Base-by-base conservation (phyloP, 2,329 filamentous ascomycete genomes). In the Pyrenochaeta sp. region DNA sequence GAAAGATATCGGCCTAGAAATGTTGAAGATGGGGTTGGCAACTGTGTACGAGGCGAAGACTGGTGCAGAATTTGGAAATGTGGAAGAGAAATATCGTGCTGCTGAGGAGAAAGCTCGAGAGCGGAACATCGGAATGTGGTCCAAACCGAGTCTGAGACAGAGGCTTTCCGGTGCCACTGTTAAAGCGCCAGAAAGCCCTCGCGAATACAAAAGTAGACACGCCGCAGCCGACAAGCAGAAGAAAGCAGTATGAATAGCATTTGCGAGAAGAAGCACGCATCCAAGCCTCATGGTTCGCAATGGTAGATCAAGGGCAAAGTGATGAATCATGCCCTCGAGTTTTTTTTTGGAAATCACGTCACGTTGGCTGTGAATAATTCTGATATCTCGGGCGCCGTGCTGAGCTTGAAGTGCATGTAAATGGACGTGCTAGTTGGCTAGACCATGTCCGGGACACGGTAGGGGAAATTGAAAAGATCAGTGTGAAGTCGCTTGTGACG, bases 11-110 rank as follows among this genome's bases (percentile, higher is more conserved):
- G 91, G 93, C 3, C 74, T 92, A 48, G 88, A 95, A 70, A 95
- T 99, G 92, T 74, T 99, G 50, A 89, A 85, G 73, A 80, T 76
- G 15, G 94, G 94, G 0, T 74, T 95, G 52, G 94, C 93, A 27
- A 96, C 90, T 2, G 87, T 94, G 3, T 99, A 97, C 68, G 94
- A 97, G 74, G 93, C 90, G 19, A 97, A 96, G 72, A 82, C 79
- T 4, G 94, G 93, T 3, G 87, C 84, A 14, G 94, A 97, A 67
- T 99, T 94, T 77, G 94, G 94, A 17, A 82, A 81, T 2, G 72
- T 61, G 35, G 59, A 86, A 80, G 74, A 77, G 34, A 70, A 79
- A 47, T 93, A 93, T 67, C 80, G 83, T 53, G 79, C 76, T 48
- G 85, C 85, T 5, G 86, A 92, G 72, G 79, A 77, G 32, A 77